phyloP scores from a whole-genome alignment of 352 stramenopile species.

The Globisporangium abappressorium region DNA sequence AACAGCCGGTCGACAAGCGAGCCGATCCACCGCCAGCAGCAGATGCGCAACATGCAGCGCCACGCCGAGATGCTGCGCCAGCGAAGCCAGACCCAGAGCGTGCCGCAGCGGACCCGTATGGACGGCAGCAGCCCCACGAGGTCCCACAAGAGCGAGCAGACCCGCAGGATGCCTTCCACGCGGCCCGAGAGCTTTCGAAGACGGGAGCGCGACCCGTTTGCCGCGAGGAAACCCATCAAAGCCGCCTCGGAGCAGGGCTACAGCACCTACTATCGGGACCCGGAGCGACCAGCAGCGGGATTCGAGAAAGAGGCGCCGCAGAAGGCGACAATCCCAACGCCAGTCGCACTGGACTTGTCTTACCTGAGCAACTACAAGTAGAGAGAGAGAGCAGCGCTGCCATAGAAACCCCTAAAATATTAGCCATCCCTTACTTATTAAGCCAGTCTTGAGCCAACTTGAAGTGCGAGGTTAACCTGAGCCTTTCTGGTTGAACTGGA shows the following conservation, averaged over 20 bases:
- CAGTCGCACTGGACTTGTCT: slow-evolving; percentile 18
- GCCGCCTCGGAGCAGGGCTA: slow-evolving; percentile 14
- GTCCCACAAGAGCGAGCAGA: slow-evolving; percentile 9
- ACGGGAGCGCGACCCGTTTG: slow-evolving; percentile 11
- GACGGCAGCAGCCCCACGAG: slow-evolving; percentile 6
- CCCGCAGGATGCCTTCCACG: background rate
- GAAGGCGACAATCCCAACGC: background rate
- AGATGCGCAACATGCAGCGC: slow-evolving; percentile 15
- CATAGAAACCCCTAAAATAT: background rate
- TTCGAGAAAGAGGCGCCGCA: background rate
- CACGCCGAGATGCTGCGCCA: slow-evolving; percentile 16
- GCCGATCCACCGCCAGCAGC: slow-evolving; percentile 15
- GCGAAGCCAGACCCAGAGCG: slow-evolving; percentile 9
- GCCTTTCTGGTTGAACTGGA: background rate
- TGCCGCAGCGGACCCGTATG: slow-evolving; percentile 7
- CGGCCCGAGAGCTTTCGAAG: background rate
- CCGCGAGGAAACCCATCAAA: slow-evolving; percentile 3
- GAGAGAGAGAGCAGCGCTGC: background rate
- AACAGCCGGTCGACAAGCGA: slow-evolving; percentile 11
- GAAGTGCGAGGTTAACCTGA: background rate
- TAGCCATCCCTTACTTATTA: background rate
- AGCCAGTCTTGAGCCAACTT: background rate
- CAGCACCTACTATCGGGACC: background rate
- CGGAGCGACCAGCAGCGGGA: background rate
- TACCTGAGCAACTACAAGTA: slow-evolving; percentile 28